Evolutionary conservation across 768 basidiomycete species (phyloP).

Genomic region (Boletus vinaceobasis): DNA sequence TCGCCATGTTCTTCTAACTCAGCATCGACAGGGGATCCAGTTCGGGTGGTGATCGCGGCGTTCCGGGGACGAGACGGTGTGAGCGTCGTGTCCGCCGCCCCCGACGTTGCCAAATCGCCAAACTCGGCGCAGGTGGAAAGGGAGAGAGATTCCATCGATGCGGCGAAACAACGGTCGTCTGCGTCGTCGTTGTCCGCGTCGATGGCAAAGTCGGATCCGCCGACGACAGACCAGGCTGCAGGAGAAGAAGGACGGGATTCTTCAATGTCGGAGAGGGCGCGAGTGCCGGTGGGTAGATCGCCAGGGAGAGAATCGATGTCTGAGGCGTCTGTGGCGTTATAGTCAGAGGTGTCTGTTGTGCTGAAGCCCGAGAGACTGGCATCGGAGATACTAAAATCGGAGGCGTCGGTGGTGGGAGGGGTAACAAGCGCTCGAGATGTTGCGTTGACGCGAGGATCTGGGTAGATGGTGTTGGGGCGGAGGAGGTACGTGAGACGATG

Average conservation of each 20-base stretch:
- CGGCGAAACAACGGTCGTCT: slow-evolving; percentile 32
- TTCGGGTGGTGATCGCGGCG: neutral
- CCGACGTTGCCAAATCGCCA: slow-evolving; percentile 12
- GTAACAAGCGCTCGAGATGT: slow-evolving; percentile 52
- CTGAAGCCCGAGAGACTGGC: slow-evolving; percentile 37
- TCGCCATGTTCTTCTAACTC: neutral
- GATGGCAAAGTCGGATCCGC: slow-evolving; percentile 30
- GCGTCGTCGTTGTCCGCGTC: slow-evolving; percentile 29
- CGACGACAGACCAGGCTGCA: slow-evolving; percentile 39
- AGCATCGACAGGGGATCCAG: neutral
- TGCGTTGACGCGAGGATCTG: slow-evolving; percentile 38
- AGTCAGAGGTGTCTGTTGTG: slow-evolving; percentile 19
- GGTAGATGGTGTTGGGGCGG: slow-evolving; percentile 68
- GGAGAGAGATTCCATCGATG: slow-evolving; percentile 35
- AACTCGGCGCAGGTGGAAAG: slow-evolving; percentile 27
- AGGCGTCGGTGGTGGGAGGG: slow-evolving; percentile 69
- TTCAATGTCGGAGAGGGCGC: slow-evolving; percentile 25
- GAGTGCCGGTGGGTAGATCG: slow-evolving; percentile 7
- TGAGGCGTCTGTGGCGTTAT: slow-evolving; percentile 11
- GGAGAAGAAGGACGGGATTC: slow-evolving; percentile 29
- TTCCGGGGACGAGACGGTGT: slow-evolving; percentile 2
- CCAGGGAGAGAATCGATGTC: slow-evolving; percentile 24
- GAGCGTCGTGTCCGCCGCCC: neutral
- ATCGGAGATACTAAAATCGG: slow-evolving; percentile 52
- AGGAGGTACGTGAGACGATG: slow-evolving; percentile 74